Evolutionary conservation across 2,329 filamentous ascomycete species (phyloP).

Genomic region (Zymoseptoria passerinii): DNA sequence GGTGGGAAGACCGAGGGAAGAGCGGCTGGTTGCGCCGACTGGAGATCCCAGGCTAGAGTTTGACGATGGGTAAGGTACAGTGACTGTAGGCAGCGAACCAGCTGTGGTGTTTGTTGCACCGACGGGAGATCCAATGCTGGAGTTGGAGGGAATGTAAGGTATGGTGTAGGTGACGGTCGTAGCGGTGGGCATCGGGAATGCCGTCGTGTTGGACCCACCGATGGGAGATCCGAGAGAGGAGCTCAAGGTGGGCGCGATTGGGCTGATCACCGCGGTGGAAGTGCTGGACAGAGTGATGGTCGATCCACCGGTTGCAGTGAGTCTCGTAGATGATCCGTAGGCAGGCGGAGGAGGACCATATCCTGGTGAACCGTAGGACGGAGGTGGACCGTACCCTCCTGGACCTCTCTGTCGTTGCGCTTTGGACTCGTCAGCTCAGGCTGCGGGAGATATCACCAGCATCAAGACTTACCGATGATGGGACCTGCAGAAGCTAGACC

Average conservation of each 20-base stretch:
- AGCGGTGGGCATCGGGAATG: background rate
- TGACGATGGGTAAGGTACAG: background rate
- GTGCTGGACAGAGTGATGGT: background rate
- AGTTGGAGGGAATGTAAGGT: background rate
- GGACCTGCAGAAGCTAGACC: slow-evolving; percentile 1
- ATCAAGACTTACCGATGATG: slow-evolving; percentile 1
- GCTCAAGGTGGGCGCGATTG: slow-evolving; percentile 1
- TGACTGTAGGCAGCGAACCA: background rate
- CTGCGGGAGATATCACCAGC: background rate
- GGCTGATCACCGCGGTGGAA: slow-evolving; percentile 1
- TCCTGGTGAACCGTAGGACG: slow-evolving; percentile 2
- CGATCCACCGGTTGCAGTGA: slow-evolving; percentile 4
- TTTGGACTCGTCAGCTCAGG: background rate
- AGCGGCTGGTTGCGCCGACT: background rate
- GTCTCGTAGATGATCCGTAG: slow-evolving; percentile 3
- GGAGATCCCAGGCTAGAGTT: background rate
- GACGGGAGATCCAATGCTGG: background rate
- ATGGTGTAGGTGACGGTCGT: background rate
- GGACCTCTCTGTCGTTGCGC: background rate
- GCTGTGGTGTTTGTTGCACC: background rate
- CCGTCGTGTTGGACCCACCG: slow-evolving; percentile 2
- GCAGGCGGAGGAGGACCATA: slow-evolving; percentile 2
- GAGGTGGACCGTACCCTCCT: background rate
- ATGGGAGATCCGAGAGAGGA: slow-evolving; percentile 4
- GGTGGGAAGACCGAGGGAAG: background rate